Conservation (phyloP, 805 yeast species). For the Metschnikowia corniflorae region DNA sequence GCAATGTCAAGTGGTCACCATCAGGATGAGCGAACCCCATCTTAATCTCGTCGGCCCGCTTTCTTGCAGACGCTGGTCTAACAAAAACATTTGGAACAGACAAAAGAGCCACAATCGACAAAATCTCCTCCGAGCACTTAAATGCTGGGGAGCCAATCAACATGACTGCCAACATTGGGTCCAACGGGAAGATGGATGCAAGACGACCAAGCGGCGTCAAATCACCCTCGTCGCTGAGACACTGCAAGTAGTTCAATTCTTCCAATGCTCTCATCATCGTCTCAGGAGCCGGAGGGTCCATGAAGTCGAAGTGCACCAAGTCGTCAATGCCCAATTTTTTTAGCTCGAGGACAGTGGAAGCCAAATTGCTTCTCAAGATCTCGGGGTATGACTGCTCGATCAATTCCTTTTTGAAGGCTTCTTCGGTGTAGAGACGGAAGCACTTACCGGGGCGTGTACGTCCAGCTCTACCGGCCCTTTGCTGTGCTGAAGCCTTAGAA, state of each 20-base stretch:
- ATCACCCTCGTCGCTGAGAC: slow-evolving; percentile 89
- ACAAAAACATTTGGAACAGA: slow-evolving; percentile 94
- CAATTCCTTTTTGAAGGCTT: slow-evolving; percentile 89
- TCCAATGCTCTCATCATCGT: slow-evolving; percentile 99
- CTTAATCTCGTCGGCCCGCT: slow-evolving; percentile 89
- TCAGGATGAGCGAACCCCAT: slow-evolving; percentile 85
- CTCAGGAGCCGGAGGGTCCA: slow-evolving; percentile 99
- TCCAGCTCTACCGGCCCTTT: slow-evolving; percentile 99
- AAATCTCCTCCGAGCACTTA: slow-evolving; percentile 82
- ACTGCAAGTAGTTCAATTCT: slow-evolving; percentile 85
- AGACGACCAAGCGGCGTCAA: slow-evolving; percentile 84
- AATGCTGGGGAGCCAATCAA: slow-evolving; percentile 83
- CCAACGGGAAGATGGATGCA: slow-evolving; percentile 92
- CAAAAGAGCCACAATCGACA: slow-evolving; percentile 83
- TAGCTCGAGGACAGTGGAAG: slow-evolving; percentile 87
- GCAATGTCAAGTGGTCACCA: slow-evolving; percentile 89
- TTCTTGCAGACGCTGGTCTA: slow-evolving; percentile 83
- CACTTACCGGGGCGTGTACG: slow-evolving; percentile 98
- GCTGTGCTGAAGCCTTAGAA: slow-evolving; percentile 96
- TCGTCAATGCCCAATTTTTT: slow-evolving; percentile 95
- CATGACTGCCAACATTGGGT: slow-evolving; percentile 93
- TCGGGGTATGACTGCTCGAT: slow-evolving; percentile 96
- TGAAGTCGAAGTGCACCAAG: slow-evolving; percentile 94
- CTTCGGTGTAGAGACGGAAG: slow-evolving; percentile 93
- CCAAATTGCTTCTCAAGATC: slow-evolving; percentile 83